phyloP scores from a whole-genome alignment of 441 rosid genomes.

The Pelargonium cotyledonis region DNA sequence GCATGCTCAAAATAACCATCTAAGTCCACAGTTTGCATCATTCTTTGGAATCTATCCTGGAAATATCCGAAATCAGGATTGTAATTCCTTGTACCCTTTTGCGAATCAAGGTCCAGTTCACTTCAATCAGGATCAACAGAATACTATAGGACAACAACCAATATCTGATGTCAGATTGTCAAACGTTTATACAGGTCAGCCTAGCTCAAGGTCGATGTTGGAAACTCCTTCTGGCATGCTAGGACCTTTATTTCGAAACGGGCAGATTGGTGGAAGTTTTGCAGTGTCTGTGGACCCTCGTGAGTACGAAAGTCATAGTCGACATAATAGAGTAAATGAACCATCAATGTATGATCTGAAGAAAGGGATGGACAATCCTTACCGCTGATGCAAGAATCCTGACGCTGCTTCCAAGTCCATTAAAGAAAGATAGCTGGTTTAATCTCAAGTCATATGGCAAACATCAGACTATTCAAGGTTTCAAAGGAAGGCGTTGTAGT shows the following conservation, averaged over 20 bases:
- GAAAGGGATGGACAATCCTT: slow-evolving; percentile 20
- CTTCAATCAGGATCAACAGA: slow-evolving; percentile 26
- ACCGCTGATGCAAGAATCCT: slow-evolving; percentile 15
- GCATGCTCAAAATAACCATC: slow-evolving; percentile 23
- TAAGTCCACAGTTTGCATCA: slow-evolving; percentile 29
- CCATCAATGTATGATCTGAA: slow-evolving; percentile 18
- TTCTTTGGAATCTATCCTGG: slow-evolving; percentile 25
- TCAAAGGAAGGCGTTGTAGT: slow-evolving; percentile 22
- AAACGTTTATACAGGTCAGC: slow-evolving; percentile 22
- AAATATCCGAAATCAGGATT: slow-evolving; percentile 25
- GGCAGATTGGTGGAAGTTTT: slow-evolving; percentile 23
- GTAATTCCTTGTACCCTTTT: slow-evolving; percentile 21
- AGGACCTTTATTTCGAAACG: slow-evolving; percentile 26
- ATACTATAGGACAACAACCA: slow-evolving; percentile 22
- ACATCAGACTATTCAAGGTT: slow-evolving; percentile 16
- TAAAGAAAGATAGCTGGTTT: slow-evolving; percentile 33
- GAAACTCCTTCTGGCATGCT: slow-evolving; percentile 24
- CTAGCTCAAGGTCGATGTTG: slow-evolving; percentile 21
- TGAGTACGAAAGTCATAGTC: slow-evolving; percentile 22
- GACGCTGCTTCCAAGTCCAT: slow-evolving; percentile 19
- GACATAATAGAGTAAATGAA: slow-evolving; percentile 20
- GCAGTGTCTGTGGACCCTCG: slow-evolving; percentile 23
- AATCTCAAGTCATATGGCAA: slow-evolving; percentile 17
- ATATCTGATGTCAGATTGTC: slow-evolving; percentile 24
- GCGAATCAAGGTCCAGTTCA: slow-evolving; percentile 25